Base-by-base conservation (phyloP, 306 rosid species). In the Astragalus membranaceus region DNA sequence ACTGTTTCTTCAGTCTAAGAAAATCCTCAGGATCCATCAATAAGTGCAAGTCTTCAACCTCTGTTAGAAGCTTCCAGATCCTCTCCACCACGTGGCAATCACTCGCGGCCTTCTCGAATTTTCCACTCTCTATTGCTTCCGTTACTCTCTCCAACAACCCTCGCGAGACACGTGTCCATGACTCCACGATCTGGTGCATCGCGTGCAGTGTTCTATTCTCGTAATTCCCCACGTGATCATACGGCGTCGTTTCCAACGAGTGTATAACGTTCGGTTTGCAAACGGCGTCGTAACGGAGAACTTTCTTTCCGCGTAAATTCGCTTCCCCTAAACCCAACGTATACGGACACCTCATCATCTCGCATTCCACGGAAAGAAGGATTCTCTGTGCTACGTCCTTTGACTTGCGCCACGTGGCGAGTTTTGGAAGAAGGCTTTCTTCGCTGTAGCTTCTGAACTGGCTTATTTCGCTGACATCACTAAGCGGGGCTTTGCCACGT, bases 1-100 rank as follows among this genome's bases (percentile, higher is more conserved):
- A 11, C 54, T 85, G 84, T 33, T 81, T 90, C 84, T 87, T 94
- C 56, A 94, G 81, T 17, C 78, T 73, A 8, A 94, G 60, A 49
- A 94, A 88, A 75, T 94, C 98, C 17, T 81, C 88, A 8, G 98
- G 95, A 59, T 94, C 98, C 96, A 94, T 88, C 48, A 90, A 57
- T n/a, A 88, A 78, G 47, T 88, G 89, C 13, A 87, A 72, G 54
- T 90, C 98, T 61, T 87, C 87, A 13, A 88, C 78, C 47, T 90
- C 97, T 2, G 87, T 60, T 0, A 90, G 75, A 6, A 90, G 68
- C 81, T 88, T 88, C 97, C 97, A 94, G 79, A 88, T 88, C 78
- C 84, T 74, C 61, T 90, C 96, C 76, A 94, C 78, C 70, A 82
- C 13, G 57, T 83, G 67, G 53, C 88, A 85, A 33, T 88, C 97